Conservation (phyloP, 2,329 filamentous ascomycete species). For the Aciculosporium take region DNA sequence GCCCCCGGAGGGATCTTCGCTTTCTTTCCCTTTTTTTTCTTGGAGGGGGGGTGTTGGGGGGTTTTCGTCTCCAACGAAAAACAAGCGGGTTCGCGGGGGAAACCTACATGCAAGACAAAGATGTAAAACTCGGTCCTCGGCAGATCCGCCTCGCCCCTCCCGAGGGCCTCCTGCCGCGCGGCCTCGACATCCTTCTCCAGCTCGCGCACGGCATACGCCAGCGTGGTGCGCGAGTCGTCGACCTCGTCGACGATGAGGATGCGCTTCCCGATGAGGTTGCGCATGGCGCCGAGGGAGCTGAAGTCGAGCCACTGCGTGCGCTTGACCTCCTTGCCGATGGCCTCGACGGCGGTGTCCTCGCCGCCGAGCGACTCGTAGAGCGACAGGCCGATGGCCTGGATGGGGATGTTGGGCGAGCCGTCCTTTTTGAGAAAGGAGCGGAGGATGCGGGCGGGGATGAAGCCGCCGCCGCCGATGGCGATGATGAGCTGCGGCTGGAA, state of each 20-base stretch:
- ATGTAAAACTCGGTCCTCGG: conserved; percentile 77
- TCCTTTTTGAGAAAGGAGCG: conserved; percentile 91
- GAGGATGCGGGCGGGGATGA: conserved; percentile 91
- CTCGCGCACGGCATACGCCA: conserved; percentile 88
- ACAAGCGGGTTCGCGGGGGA: background rate
- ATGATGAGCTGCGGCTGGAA: conserved; percentile 95
- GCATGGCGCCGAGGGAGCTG: conserved; percentile 66
- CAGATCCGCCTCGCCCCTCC: conserved; percentile 52
- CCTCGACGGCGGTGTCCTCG: conserved; percentile 42
- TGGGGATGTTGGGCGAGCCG: conserved; percentile 85
- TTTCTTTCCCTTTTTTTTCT: too few species aligned
- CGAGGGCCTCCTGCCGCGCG: conserved; percentile 56
- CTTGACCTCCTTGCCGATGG: conserved; percentile 82
- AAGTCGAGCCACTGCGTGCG: conserved; percentile 97
- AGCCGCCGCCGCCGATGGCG: conserved; percentile 93
- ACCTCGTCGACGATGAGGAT: conserved; percentile 91
- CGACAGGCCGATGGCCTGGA: conserved; percentile 95
- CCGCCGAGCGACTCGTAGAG: conserved; percentile 78
- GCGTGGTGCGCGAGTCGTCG: conserved; percentile 84
- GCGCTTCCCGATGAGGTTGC: conserved; percentile 79
- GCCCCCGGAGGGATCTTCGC: too few species aligned
- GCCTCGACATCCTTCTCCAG: conserved; percentile 85
- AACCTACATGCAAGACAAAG: conserved; percentile 80
- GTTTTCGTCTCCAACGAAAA: too few species aligned
- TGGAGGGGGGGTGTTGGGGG: too few species aligned